Evolutionary conservation across 768 basidiomycete genomes (phyloP).

Genomic region (Termitomyces sp.): DNA sequence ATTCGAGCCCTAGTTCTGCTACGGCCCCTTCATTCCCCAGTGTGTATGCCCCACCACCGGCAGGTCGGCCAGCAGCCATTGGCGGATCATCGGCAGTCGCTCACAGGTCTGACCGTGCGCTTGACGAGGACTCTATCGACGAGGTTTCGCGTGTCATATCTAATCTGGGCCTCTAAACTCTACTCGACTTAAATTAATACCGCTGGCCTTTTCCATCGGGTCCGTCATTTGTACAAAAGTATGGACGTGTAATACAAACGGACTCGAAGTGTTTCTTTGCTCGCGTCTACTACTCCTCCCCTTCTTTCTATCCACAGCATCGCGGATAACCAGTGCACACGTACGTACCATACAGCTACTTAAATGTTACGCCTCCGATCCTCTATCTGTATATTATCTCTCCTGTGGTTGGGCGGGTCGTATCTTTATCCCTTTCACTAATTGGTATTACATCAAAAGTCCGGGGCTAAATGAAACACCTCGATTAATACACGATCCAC

Average conservation of each 20-base stretch:
- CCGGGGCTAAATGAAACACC: conserved; percentile 12
- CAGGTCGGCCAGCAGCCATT: conserved; percentile 28
- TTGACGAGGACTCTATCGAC: conserved; percentile 57
- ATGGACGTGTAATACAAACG: conserved; percentile 16
- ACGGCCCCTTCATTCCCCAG: conserved; percentile 82
- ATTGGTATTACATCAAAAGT: conserved; percentile 34
- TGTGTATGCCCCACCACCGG: conserved; percentile 62
- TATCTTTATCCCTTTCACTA: conserved; percentile 58
- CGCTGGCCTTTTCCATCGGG: conserved; percentile 1
- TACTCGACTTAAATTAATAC: conserved; percentile 4
- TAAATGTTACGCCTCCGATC: conserved; percentile 31
- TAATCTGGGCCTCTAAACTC: conserved; percentile 56
- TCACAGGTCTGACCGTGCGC: conserved; percentile 32
- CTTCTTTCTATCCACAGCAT: conserved; percentile 12
- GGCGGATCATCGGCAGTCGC: conserved; percentile 34
- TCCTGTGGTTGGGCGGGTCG: conserved; percentile 49
- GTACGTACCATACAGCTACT: conserved; percentile 17
- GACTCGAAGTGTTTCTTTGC: conserved; percentile 9
- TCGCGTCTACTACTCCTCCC: conserved; percentile 8
- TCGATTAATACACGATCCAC: conserved; percentile 66
- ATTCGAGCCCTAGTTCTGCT: conserved; percentile 73
- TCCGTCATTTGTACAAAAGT: conserved; percentile 15
- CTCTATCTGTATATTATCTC: conserved; percentile 36
- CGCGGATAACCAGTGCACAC: conserved; percentile 17
- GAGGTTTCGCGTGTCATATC: conserved; percentile 77